Percentiles rank a stretch among this genome's conserved stretches.
phyloP scores from a whole-genome alignment of 345 rosid genomes.

The Eucalyptus pauciflora region DNA sequence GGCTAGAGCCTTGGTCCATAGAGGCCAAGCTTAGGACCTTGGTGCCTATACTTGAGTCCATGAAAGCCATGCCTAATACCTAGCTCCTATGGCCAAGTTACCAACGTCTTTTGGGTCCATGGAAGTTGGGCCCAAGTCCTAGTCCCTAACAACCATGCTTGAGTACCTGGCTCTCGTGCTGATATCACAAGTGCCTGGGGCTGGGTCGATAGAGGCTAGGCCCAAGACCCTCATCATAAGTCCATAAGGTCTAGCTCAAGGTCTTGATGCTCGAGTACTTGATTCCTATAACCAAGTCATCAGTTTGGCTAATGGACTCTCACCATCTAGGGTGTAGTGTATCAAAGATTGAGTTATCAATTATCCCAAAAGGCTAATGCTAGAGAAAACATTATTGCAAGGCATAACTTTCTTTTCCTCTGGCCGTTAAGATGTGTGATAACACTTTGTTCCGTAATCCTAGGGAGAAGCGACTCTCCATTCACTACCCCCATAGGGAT shows the following conservation, averaged over 20 bases:
- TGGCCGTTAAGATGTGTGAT: accelerated
- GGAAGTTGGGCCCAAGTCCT: not conserved
- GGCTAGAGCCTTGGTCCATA: not conserved
- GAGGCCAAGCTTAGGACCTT: not conserved
- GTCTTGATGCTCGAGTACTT: not conserved
- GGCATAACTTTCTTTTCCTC: not conserved
- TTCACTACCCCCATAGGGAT: not conserved
- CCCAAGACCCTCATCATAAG: accelerated
- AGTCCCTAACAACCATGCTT: not conserved
- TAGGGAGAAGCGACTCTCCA: not conserved
- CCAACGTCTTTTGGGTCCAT: accelerated
- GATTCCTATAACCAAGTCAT: not conserved
- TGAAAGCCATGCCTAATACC: not conserved
- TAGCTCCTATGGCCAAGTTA: not conserved
- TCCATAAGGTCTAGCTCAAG: not conserved
- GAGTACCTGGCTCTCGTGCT: accelerated
- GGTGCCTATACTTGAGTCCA: not conserved
- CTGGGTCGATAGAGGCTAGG: not conserved
- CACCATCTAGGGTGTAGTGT: not conserved
- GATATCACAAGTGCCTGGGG: accelerated
- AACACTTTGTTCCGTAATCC: no score
- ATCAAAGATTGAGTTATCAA: not conserved
- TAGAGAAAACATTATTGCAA: not conserved
- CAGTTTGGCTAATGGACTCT: not conserved
- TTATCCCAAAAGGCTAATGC: not conserved